Evolutionary conservation across 2,329 filamentous ascomycete genomes (phyloP).

Genomic region (Pyricularia sp.): DNA sequence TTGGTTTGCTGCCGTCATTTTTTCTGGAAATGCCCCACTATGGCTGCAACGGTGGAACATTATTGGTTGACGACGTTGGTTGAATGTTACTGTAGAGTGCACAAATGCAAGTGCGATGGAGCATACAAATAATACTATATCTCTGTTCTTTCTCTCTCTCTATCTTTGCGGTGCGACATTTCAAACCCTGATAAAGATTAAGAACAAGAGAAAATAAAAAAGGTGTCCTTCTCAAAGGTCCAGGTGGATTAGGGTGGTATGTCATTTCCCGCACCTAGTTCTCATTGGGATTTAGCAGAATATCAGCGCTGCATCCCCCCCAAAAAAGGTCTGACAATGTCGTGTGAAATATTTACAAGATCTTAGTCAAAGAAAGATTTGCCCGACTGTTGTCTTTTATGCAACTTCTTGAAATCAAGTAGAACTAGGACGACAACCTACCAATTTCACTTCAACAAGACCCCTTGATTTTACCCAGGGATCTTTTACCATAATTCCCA

Average conservation of each 20-base stretch:
- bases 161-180: background rate
- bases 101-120: background rate
- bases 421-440: background rate
- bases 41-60: background rate
- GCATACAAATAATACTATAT: background rate
- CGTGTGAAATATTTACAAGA: no score
- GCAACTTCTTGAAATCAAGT: no score
- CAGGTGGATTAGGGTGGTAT: no score
- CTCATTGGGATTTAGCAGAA: no score
- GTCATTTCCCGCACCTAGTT: no score
- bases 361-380: background rate
- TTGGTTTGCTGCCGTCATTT: background rate
- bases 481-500: background rate
- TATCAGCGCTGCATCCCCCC: no score
- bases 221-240: background rate
- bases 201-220: background rate
- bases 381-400: no score
- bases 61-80: background rate
- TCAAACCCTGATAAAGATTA: background rate
- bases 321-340: no score
- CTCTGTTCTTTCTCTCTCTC: background rate
- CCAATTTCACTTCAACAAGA: background rate
- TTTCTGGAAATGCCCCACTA: background rate
- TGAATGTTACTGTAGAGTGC: background rate
- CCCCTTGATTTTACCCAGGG: background rate